Percentiles rank a stretch among this genome's conserved stretches.
Conservation (phyloP, 176 grass and related monocot genomes). For the Musa itinerans region DNA sequence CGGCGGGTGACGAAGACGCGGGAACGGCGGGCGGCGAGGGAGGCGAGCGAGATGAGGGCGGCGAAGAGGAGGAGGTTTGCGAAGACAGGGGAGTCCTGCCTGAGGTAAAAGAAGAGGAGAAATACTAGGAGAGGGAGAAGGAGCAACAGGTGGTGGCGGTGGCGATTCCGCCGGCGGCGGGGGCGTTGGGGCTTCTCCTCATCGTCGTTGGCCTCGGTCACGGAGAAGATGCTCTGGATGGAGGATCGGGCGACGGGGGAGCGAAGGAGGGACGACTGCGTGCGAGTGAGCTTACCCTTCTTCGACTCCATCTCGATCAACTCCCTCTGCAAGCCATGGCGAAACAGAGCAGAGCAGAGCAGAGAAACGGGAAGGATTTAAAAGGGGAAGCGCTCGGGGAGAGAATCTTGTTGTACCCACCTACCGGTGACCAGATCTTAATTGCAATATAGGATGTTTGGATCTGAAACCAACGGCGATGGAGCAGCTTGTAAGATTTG, state of each 20-base stretch:
- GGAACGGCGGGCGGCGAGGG: constrained; percentile 8
- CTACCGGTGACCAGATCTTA: no score
- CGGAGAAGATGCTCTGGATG: constrained; percentile 13
- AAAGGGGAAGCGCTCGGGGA: no score
- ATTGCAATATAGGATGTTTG: no score
- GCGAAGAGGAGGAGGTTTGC: constrained; percentile 38
- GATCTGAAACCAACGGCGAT: no score
- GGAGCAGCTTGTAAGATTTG: no score
- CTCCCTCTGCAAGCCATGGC: constrained; percentile 5
- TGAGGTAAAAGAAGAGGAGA: constrained; percentile 26
- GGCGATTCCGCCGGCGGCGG: neutral
- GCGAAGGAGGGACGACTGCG: constrained; percentile 70
- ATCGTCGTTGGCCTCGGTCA: constrained; percentile 50
- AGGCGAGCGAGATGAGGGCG: constrained; percentile 27
- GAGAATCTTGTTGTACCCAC: no score
- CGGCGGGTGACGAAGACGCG: constrained; percentile 8
- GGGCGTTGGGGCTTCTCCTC: constrained; percentile 29
- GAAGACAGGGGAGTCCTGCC: constrained; percentile 37
- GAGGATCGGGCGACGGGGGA: constrained; percentile 70
- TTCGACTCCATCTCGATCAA: constrained; percentile 1
- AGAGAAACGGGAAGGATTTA: no score
- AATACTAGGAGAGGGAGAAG: constrained; percentile 41
- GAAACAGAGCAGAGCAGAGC: neutral
- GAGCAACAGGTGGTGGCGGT: constrained; percentile 38
- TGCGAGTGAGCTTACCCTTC: constrained; percentile 58